Evolutionary conservation across 805 yeast species (phyloP).

Genomic region (Yarrowia bubula): DNA sequence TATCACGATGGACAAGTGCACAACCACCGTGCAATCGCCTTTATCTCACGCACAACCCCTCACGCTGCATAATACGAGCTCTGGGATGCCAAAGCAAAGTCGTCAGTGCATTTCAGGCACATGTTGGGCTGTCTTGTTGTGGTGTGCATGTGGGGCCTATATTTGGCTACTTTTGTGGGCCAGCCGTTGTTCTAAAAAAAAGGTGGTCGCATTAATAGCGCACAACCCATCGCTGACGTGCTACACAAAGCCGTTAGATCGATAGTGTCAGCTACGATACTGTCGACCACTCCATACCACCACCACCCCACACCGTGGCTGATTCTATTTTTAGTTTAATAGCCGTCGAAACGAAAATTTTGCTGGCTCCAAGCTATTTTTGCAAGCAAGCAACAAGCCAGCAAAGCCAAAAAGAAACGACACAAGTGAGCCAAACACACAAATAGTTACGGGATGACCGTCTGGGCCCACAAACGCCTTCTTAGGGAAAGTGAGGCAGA

Average conservation of each 20-base stretch:
- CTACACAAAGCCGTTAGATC: background rate
- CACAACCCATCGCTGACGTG: background rate
- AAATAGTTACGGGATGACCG: background rate
- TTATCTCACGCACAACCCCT: too few species aligned
- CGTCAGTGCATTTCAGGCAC: too few species aligned
- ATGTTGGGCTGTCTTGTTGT: background rate
- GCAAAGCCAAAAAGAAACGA: background rate
- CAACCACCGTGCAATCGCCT: background rate
- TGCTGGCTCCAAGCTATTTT: background rate
- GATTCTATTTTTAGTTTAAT: background rate
- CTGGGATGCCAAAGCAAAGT: too few species aligned
- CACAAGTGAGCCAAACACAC: background rate
- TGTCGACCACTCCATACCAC: too few species aligned
- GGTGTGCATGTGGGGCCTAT: constrained; percentile 11
- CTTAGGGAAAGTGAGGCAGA: background rate
- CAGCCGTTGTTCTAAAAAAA: too few species aligned
- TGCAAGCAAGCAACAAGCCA: background rate
- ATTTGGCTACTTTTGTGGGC: background rate
- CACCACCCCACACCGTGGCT: background rate
- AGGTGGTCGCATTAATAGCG: too few species aligned
- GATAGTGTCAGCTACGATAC: too few species aligned
- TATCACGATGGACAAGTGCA: background rate
- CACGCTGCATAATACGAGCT: too few species aligned
- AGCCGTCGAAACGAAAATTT: background rate
- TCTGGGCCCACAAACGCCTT: background rate